Base-by-base conservation (phyloP, 345 rosid genomes). In the Salix dunnii region DNA sequence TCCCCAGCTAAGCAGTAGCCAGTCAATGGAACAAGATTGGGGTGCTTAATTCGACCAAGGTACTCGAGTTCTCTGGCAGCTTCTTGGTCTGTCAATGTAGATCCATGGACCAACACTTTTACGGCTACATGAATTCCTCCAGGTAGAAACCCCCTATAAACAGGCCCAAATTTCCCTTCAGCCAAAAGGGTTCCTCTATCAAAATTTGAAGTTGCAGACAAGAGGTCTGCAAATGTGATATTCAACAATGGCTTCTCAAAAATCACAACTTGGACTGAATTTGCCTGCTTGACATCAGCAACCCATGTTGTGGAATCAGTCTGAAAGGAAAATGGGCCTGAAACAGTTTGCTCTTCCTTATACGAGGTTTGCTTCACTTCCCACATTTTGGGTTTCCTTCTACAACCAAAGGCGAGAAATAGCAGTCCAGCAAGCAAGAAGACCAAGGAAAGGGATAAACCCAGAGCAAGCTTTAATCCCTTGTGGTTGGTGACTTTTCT, bases 51-150 rank as follows among this genome's bases (percentile, higher is more conserved):
- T 71, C 96, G 85, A 70, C 99, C 99, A 58, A 95, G 97, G 74
- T 84, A 85, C 87, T 89, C 99, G 0, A 95, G 94, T 87, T 95
- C 97, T 75, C 88, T 88, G 17, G 96, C 99, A 76, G 89, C 97
- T 89, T 90, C 99, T 63, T 88, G 91, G 68, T 95, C 99, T 49
- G 91, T 89, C 77, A 92, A 85, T 35, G 95, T 94, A 36, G 98
- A 94, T 35, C 95, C 97, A 64, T 88, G 91, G 76, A 91, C 97
- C 86, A 94, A 84, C 66, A 94, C 98, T 83, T 92, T 94, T 7
- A 94, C 91, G 61, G 98, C 98, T 36, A 92, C 98, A 80, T 94
- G 98, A 62, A 90, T 90, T 78, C 97, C 97, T 77, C 97, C 93
- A 4, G 97, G 92, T n/a, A 94, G 86, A 79, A 91, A 89, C 63